Conservation (phyloP, 345 rosid species). For the Balakata baccata region DNA sequence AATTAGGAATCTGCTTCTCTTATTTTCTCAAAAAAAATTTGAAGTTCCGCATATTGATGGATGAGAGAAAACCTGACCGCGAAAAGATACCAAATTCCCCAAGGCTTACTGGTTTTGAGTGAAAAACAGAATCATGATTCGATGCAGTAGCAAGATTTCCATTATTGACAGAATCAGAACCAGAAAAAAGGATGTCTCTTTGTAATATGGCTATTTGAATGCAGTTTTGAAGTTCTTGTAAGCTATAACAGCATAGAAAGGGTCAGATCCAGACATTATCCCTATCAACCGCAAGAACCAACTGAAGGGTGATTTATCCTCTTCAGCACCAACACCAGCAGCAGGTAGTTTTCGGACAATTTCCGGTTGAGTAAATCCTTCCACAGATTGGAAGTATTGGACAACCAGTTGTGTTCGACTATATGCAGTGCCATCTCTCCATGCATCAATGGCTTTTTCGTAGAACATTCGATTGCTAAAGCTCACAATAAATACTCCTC, state of each 20-base stretch:
- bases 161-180: too few species aligned
- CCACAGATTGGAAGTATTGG: slow-evolving; percentile 71
- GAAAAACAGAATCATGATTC: too few species aligned
- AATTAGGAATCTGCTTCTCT: too few species aligned
- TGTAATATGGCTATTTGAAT: slow-evolving; percentile 29
- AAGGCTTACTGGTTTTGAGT: too few species aligned
- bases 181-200: too few species aligned
- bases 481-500: slow-evolving; percentile 75
- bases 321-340: slow-evolving; percentile 11
- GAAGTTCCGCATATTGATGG: too few species aligned
- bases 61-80: too few species aligned
- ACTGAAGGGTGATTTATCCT: slow-evolving; percentile 36
- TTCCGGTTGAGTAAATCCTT: slow-evolving; percentile 75
- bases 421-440: slow-evolving; percentile 82
- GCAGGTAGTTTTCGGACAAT: slow-evolving; percentile 49
- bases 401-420: slow-evolving; percentile 63
- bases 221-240: slow-evolving; percentile 77
- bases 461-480: slow-evolving; percentile 89
- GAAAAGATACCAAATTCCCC: too few species aligned
- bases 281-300: slow-evolving; percentile 55
- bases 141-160: too few species aligned
- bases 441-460: slow-evolving; percentile 73
- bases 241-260: slow-evolving; percentile 83
- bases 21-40: too few species aligned
- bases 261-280: slow-evolving; percentile 57